Conservation (phyloP, 2,329 filamentous ascomycete species). For the Ceratocystiopsis minuta region DNA sequence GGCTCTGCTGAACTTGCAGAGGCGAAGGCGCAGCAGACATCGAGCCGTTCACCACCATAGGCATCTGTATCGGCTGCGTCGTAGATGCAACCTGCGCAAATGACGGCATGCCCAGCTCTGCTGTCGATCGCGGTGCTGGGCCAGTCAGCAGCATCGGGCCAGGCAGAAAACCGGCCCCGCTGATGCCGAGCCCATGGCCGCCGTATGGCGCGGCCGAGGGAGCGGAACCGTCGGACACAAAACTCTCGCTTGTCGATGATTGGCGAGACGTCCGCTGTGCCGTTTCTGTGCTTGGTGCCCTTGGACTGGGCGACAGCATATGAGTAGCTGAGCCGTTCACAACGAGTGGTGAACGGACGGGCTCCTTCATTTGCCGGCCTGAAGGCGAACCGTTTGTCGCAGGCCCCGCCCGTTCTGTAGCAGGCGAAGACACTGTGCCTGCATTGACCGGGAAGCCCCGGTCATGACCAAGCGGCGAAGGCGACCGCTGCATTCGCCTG, state of each 20-base stretch:
- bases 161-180: conserved; percentile 5
- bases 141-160: background rate
- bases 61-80: conserved; percentile 19
- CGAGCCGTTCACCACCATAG: conserved; percentile 35
- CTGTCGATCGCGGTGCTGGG: too few species aligned
- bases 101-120: too few species aligned
- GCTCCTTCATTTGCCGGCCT: conserved; percentile 12
- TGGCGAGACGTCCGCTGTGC: conserved; percentile 11
- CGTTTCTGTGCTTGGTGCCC: conserved; percentile 1
- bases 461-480: conserved; percentile 34
- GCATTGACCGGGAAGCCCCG: conserved; percentile 25
- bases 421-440: conserved; percentile 11
- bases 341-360: conserved; percentile 8
- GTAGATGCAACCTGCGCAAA: too few species aligned
- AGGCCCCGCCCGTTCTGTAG: too few species aligned
- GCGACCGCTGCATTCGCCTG: conserved; percentile 34
- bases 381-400: too few species aligned
- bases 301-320: background rate
- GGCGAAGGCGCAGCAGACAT: conserved; percentile 6
- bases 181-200: conserved; percentile 15
- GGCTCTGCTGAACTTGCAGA: background rate
- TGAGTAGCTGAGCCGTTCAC: conserved; percentile 20
- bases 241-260: conserved; percentile 13
- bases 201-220: conserved; percentile 14
- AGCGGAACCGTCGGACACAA: conserved; percentile 11